Base-by-base conservation (phyloP, 257 asterid species). In the Primulina huaijiensis region DNA sequence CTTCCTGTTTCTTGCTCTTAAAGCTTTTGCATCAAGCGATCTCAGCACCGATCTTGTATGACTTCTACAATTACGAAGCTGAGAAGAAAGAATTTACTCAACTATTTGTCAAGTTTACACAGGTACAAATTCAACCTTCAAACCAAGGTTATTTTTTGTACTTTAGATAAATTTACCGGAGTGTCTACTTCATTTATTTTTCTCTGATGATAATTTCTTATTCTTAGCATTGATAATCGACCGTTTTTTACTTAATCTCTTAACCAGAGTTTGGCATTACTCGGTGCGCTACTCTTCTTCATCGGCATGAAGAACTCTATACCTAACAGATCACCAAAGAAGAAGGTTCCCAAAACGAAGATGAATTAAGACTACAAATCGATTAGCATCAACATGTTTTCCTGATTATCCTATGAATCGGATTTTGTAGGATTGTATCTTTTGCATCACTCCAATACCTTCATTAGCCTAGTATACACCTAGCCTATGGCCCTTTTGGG, bases 61-160 rank as follows among this genome's bases (percentile, higher is more conserved):
- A 94, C 80, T 94, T 94, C 84, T 94, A 94, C 88, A 94, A 94
- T 83, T 88, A 88, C n/a, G 98, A 88, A 7, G 90, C 83, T 60
- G 93, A 88, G 79, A 84, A 77, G 78, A 87, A 88, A 73, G 99
- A 88, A 67, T 91, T 85, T 53, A 68, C 74, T 71, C 86, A 83
- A 70, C 92, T 86, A 38, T 88, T 89, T 80, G 64, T 77, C 76
- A 89, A 94, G 79, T 94, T 94, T 46, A 70, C 95, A 8, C 92
- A 92, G 98, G 98, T 92, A 12, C 53, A 29, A 53, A 12, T 55
- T n/a, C 23, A 59, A 67, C 70, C 56, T 37, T 62, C 59, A 68
- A 52, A 2, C 21, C 19, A 12, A 11, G 55, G 17, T 43, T 43
- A 12, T 43, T 43, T 12, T 12, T 3, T 43, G 7, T 14, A 3